A percentile compares a stretch with the other conserved stretches of the same genome.
Evolutionary conservation across 352 stramenopile genomes (phyloP).

Genomic region (Phytopythium sindhum): DNA sequence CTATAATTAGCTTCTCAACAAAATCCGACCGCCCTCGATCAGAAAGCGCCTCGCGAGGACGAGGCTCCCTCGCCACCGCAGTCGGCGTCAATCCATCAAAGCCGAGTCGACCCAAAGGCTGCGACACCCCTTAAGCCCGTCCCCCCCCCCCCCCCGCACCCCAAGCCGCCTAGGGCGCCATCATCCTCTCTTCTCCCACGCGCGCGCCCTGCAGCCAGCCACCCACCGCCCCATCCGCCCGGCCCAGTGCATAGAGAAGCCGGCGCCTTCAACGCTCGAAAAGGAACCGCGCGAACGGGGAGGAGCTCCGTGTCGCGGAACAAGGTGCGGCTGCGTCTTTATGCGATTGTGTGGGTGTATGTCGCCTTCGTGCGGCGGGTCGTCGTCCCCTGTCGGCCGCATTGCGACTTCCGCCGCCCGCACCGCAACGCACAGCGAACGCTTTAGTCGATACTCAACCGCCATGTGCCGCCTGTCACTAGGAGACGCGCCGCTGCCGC

Average conservation of each 20-base stretch:
- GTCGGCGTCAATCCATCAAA: neutral
- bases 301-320: neutral
- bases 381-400: neutral
- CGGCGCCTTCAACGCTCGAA: neutral
- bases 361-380: neutral
- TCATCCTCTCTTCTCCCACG: neutral
- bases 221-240: neutral
- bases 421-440: neutral
- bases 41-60: too few species aligned
- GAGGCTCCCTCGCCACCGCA: too few species aligned
- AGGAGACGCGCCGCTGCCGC: constrained; percentile 5
- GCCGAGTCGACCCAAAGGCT: neutral
- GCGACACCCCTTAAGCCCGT: neutral
- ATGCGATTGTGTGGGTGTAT: neutral
- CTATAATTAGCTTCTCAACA: neutral
- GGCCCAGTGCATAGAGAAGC: constrained; percentile 2
- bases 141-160: too few species aligned
- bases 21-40: neutral
- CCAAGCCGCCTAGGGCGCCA: neutral
- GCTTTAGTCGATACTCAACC: too few species aligned
- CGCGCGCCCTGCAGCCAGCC: neutral
- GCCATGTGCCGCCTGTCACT: constrained; percentile 7
- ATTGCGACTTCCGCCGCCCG: neutral
- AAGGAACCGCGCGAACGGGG: neutral
- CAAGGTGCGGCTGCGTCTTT: neutral